phyloP scores from a whole-genome alignment of 2,329 filamentous ascomycete species.

The Simplicillium sp. region DNA sequence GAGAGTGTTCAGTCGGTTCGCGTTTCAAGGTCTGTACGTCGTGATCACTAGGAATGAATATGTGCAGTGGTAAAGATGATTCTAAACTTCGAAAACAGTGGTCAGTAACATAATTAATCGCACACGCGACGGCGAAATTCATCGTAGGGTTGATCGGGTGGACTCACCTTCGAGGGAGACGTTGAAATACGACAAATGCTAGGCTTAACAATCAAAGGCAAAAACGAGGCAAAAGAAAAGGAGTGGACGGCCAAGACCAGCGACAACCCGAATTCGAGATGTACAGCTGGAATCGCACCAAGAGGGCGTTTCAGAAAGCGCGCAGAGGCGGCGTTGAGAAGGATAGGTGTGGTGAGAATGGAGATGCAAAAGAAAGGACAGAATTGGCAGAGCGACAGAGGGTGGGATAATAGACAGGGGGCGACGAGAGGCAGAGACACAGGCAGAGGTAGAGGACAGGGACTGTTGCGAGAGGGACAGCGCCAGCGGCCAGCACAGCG shows the following conservation, averaged over 20 bases:
- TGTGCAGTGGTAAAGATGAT: no score
- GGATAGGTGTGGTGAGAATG: conserved; percentile 11
- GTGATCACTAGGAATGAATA: no score
- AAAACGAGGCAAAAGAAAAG: conserved; percentile 22
- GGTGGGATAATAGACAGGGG: conserved; percentile 12
- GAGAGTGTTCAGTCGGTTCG: no score
- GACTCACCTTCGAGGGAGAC: conserved; percentile 11
- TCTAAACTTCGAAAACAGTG: not conserved
- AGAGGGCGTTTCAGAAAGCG: conserved; percentile 11
- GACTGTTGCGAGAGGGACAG: not conserved
- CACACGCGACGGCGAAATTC: conserved; percentile 1
- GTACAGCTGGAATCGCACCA: conserved; percentile 50
- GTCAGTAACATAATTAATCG: not conserved
- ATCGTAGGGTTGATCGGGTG: not conserved
- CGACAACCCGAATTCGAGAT: conserved; percentile 36
- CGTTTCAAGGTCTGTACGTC: no score
- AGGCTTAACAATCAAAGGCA: conserved; percentile 13
- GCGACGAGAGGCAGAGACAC: not conserved
- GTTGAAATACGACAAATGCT: conserved; percentile 11
- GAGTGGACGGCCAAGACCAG: conserved; percentile 55
- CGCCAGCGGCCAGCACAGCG: not conserved
- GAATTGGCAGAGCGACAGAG: conserved; percentile 14
- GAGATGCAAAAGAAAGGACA: conserved; percentile 18
- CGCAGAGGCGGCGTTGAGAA: conserved; percentile 9
- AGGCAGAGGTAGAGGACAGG: not conserved